Base-by-base conservation (phyloP, 1,284 basidiomycete genomes). In the Pseudozyma hubeiensis region DNA sequence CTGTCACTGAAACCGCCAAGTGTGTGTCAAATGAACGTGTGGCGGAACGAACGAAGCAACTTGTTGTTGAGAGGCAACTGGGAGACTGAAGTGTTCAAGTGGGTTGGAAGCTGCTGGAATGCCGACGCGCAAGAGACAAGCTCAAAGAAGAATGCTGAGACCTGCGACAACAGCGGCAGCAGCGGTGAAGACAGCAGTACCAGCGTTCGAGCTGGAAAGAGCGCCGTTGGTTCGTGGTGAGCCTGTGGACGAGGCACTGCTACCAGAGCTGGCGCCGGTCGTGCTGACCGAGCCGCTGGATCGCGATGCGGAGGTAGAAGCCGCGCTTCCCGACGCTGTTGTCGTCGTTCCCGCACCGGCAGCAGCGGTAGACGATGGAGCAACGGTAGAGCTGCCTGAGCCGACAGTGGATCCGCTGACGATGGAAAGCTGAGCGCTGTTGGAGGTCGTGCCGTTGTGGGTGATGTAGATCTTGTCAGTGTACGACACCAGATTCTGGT, bases 391-490 rank as follows among this genome's bases (percentile, higher is more conserved):
- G 31, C 56, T 52, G 16, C 34, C 53, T 19, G 48, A 29, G 17
- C 39, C 53, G 5, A 48, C 44, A 5, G 55, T 68, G 17, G 53
- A 56, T 0, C 65, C 63, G 33, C 65, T 67, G 34, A 76, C 59
- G 31, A 70, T 60, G 13, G 62, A 56, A 19, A 74, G 55, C 4
- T 51, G 24, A 0, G 46, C 69, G 24, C 63, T 37, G 49, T 51
- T 60, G 41, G 57, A 47, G 7, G 63, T 70, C 44, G 49, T 60
- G 46, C 43, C 51, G 65, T 77, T 77, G 34, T 71, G 44, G 13
- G 53, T 63, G 46, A 79, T 77, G 40, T 65, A 59, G 30, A 80
- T 69, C 53, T 72, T 75, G 56, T 80, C 78, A 17, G 78, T 80
- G 59, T 58, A 80, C n/a, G 73, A 77, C 44, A 69, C 55, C n/a